Base-by-base conservation (phyloP, 202 grass and related monocot species). In the Schoenoplectus triqueter region DNA sequence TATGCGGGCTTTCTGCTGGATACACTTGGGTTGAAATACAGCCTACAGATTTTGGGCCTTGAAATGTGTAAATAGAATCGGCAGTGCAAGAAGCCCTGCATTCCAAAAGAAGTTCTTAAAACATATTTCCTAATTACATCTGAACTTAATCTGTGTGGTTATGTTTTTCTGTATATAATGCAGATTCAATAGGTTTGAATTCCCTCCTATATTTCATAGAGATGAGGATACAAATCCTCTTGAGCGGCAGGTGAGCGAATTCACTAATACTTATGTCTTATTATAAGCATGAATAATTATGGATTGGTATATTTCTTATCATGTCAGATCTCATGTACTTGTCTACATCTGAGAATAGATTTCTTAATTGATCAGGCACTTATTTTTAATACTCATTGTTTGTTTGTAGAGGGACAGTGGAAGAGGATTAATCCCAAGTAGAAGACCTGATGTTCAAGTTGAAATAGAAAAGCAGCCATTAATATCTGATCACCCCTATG, bases 181-280 rank as follows among this genome's bases (percentile, higher is more conserved):
- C 88, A 98, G 95, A 90, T 98, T 98, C 81, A 95, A 98, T 86
- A 95, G 85, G 85, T 98, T 98, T 80, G 92, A 98, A 67, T 98
- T 84, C 67, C 95, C 92, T 83, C 95, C 95, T 68, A 93, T 98
- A 88, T 95, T 98, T 87, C 95, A 98, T 65, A 87, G 92, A 14
- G 90, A 95, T 75, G 92, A 90, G 78, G 95, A 95, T 89, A 89
- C 92, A 66, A 95, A 95, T 68, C 91, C 79, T 75, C 92, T 93
- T 76, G 89, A 93, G 79, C 59, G 92, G 39, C 92, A 92, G 95
- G 95, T 98, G 79, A 70, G 87, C 7, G 14, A 64, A 64, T 85
- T 56, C 54, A 82, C 48, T 87, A 73, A 56, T 7, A n/a, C 60
- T 65, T 80, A 57, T 40, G 20, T 78, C 51, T 59, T 55, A 78